These are phyloP conservation scores for Lentinula guzmanii DNA, from an alignment of 768 basidiomycete species.

Conservation along the genomic window DNA sequence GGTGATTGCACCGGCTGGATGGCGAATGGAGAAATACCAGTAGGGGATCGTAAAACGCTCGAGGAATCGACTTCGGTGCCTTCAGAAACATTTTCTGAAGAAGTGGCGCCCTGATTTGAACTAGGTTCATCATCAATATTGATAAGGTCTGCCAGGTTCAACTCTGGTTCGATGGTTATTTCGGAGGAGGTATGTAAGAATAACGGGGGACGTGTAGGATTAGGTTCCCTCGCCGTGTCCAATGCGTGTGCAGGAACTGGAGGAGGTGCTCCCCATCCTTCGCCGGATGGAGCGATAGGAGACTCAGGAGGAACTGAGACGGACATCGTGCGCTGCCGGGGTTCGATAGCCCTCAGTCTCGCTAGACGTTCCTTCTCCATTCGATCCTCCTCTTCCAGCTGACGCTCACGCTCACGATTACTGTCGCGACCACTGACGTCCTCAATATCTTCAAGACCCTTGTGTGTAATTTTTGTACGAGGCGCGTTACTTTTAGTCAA, in stretches of 20 bases:
- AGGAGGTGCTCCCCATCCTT: conserved; percentile 60
- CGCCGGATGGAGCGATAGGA: conserved; percentile 40
- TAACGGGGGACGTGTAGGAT: conserved; percentile 9
- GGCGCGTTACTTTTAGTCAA: conserved; percentile 65
- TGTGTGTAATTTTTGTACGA: conserved; percentile 82
- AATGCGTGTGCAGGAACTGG: conserved; percentile 43
- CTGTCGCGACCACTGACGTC: conserved; percentile 50
- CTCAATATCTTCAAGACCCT: conserved; percentile 89
- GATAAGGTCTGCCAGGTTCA: conserved; percentile 71
- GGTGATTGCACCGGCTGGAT: conserved; percentile 9
- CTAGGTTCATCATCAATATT: conserved; percentile 65
- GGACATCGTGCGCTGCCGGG: conserved; percentile 45
- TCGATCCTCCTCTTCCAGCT: conserved; percentile 61
- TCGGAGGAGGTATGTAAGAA: conserved; percentile 35
- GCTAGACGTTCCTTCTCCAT: conserved; percentile 66
- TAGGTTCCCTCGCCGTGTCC: neutral
- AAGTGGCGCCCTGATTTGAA: conserved; percentile 11
- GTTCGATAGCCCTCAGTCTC: conserved; percentile 44
- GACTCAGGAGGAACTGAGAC: conserved; percentile 71
- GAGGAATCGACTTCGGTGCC: conserved; percentile 5
- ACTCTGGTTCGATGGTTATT: conserved; percentile 45
- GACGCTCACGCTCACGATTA: conserved; percentile 46
- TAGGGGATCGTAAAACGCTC: conserved; percentile 17
- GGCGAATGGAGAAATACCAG: conserved; percentile 45
- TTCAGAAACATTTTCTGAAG: conserved; percentile 14